These are phyloP conservation scores for Monosporascus sp. DNA, from an alignment of 2,329 filamentous ascomycete genomes.

Conservation along the genomic window DNA sequence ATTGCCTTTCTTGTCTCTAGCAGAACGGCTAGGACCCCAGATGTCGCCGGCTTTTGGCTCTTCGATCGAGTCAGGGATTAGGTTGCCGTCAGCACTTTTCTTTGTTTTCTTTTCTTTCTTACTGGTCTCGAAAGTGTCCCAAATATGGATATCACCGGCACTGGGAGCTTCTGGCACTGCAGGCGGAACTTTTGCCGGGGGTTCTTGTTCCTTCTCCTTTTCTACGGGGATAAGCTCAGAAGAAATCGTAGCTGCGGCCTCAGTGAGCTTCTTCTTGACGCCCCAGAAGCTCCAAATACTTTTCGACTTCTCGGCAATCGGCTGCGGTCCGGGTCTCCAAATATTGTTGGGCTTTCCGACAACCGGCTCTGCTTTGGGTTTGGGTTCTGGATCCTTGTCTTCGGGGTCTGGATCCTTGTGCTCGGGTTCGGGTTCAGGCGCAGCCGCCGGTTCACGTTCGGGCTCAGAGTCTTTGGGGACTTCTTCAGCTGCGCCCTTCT, in stretches of 20 bases:
- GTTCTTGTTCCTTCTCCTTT: conserved; percentile 10
- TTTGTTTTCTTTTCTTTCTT: conserved; percentile 19
- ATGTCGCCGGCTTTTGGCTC: conserved; percentile 35
- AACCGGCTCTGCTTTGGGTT: conserved; percentile 28
- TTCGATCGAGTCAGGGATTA: conserved; percentile 37
- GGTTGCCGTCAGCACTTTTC: conserved; percentile 23
- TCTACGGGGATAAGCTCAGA: conserved; percentile 17
- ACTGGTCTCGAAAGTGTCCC: conserved; percentile 10
- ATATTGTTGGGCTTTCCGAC: conserved; percentile 15
- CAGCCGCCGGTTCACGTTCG: conserved; percentile 25
- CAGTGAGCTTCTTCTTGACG: conserved; percentile 29
- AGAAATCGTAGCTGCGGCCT: conserved; percentile 6
- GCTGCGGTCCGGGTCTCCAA: background rate
- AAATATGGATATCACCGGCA: conserved; percentile 15
- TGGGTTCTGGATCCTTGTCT: too few species aligned
- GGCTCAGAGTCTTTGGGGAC: conserved; percentile 17
- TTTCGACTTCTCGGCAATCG: conserved; percentile 5
- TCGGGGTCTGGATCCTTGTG: conserved; percentile 11
- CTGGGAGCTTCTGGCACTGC: conserved; percentile 12
- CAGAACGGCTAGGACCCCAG: conserved; percentile 29
- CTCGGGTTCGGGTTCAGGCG: conserved; percentile 19
- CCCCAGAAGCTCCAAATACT: conserved; percentile 16
- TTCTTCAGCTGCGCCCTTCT: conserved; percentile 16
- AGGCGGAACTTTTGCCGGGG: conserved; percentile 7
- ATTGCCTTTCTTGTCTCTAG: conserved; percentile 45